These are phyloP conservation scores for Pontederia crassipes DNA, from an alignment of 176 grass and related monocot genomes.

Conservation along the genomic window DNA sequence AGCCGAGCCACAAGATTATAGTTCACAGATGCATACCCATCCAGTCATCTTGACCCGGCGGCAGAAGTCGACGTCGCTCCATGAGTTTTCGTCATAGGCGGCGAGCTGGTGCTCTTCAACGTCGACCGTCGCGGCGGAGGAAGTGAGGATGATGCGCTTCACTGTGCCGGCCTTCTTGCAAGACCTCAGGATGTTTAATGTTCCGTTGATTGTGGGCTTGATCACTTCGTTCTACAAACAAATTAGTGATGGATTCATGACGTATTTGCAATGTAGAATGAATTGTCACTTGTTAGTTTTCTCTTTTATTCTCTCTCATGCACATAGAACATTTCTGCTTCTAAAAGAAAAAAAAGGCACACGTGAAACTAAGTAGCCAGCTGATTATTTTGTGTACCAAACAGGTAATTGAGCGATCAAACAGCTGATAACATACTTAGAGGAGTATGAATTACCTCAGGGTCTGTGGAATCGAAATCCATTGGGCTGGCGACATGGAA, in stretches of 20 bases:
- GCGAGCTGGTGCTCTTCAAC: background rate
- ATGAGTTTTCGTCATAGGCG: constrained; percentile 19
- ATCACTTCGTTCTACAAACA: constrained; percentile 25
- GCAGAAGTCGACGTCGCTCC: constrained; percentile 31
- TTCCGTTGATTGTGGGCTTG: constrained; percentile 14
- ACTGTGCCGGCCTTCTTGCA: constrained; percentile 22
- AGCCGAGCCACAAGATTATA: background rate
- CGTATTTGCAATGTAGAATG: no score
- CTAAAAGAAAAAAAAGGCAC: no score
- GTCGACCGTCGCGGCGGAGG: background rate
- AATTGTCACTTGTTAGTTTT: no score
- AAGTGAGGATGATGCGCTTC: constrained; percentile 27
- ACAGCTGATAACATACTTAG: no score
- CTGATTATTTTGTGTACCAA: no score
- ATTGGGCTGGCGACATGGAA: constrained; percentile 95
- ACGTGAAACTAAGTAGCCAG: no score
- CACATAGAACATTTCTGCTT: no score
- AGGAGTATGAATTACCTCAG: constrained; percentile 32
- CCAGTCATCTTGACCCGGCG: constrained; percentile 8
- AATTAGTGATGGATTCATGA: no score
- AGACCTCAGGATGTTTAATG: constrained; percentile 20
- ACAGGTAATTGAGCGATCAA: no score
- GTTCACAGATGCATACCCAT: constrained; percentile 9
- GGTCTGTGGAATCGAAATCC: constrained; percentile 88
- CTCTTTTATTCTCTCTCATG: no score